Conservation (phyloP, 2,329 filamentous ascomycete species). For the Epichloe brachyelytri region DNA sequence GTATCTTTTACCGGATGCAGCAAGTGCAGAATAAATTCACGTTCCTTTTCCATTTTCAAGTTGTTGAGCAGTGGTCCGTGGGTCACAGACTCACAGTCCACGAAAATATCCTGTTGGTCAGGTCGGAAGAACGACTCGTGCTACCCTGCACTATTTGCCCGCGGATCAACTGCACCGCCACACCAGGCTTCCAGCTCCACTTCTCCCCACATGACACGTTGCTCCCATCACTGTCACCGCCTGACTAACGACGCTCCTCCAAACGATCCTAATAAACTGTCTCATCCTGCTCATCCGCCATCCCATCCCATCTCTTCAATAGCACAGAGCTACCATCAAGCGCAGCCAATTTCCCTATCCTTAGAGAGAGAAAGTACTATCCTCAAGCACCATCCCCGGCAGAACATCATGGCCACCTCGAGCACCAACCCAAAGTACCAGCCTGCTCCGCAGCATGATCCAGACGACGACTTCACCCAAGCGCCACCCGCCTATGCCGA, state of each 20-base stretch:
- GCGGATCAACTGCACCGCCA: not conserved
- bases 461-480: conserved; percentile 59
- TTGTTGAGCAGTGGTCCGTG: no score
- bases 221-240: not conserved
- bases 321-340: not conserved
- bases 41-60: no score
- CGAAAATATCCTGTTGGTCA: no score
- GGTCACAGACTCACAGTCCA: no score
- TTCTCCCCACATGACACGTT: not conserved
- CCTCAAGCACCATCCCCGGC: not conserved
- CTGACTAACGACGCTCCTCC: not conserved
- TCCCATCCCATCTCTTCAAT: not conserved
- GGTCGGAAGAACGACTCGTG: no score
- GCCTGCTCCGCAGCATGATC: conserved; percentile 73
- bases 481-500: conserved; percentile 67
- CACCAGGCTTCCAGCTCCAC: not conserved
- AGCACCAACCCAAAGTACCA: conserved; percentile 63
- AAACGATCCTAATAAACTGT: not conserved
- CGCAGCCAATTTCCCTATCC: not conserved
- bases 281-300: not conserved
- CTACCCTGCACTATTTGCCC: no score
- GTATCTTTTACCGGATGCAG: no score
- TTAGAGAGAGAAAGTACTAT: not conserved
- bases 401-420: conserved; percentile 41
- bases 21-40: no score